phyloP scores from a whole-genome alignment of 2,329 filamentous ascomycete species.

The Monosporascus cannonballus region DNA sequence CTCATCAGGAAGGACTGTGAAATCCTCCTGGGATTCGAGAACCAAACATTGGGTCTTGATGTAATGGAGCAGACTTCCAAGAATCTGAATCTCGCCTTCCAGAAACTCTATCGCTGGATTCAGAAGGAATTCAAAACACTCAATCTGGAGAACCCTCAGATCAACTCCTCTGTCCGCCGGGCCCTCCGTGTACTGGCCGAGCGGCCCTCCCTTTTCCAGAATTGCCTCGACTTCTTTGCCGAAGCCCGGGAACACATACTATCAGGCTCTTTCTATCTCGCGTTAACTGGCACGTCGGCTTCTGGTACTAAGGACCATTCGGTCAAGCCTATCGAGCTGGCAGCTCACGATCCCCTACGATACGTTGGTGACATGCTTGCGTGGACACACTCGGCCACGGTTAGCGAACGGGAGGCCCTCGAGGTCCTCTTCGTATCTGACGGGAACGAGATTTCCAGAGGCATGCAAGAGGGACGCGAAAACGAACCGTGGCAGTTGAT shows the following conservation, averaged over 20 bases:
- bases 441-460: conserved; percentile 79
- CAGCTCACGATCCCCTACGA: conserved; percentile 82
- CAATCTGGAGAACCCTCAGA: conserved; percentile 90
- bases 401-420: conserved; percentile 87
- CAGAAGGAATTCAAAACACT: conserved; percentile 88
- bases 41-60: conserved; percentile 80
- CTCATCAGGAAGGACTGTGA: conserved; percentile 85
- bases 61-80: conserved; percentile 88
- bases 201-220: conserved; percentile 84
- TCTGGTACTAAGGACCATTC: conserved; percentile 52
- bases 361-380: conserved; percentile 97
- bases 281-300: conserved; percentile 67
- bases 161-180: conserved; percentile 75
- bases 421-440: conserved; percentile 89
- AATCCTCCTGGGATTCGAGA: conserved; percentile 80
- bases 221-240: conserved; percentile 86
- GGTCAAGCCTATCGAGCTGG: conserved; percentile 87
- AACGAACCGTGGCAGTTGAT: conserved; percentile 77
- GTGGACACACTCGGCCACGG: conserved; percentile 90
- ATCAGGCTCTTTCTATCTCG: conserved; percentile 82
- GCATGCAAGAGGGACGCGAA: conserved; percentile 71
- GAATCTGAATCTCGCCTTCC: conserved; percentile 80
- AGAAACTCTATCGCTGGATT: conserved; percentile 94
- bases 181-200: conserved; percentile 85
- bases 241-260: conserved; percentile 82